Evolutionary conservation across 441 rosid species (phyloP), one percentile per base, ranked within the genome.

Genomic region (Gossypium aridum): DNA sequence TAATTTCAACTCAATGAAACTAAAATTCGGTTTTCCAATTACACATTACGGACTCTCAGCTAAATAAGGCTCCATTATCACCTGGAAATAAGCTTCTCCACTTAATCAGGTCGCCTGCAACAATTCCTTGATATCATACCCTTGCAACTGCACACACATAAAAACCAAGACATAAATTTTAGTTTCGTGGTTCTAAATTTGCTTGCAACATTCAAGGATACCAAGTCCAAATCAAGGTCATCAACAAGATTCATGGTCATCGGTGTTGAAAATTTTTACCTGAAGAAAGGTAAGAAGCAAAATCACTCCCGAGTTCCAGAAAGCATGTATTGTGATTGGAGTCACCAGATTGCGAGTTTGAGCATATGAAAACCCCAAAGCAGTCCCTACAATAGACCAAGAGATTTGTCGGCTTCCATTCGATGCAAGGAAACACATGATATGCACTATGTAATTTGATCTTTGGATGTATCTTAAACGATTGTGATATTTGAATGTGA

Each of bases 251-350:
- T 45, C 28, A 10, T 10, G 31, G 31, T 28, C 4, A 9, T 17
- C 7, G 65, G 63, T 39, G 67, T 16, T 54, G 65, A 71, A 62
- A 57, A 64, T 6, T 68, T 45, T 49, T 83, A 93, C 98, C 97
- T 87, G 92, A 87, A 95, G 92, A 67, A 90, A 88, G 73, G 98
- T 91, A 39, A 91, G 95, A 62, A 95, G 80, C 60, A 91, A 74
- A 76, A 93, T 90, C 54, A 91, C 97, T 61, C 97, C 99, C 0
- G 97, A 93, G 84, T 91, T 93, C 98, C 96, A 90, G 62, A 86
- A 85, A 28, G 92, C 96, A 59, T 95, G 99, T 63, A 92, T 87
- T 19, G 90, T 84, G 78, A 95, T 90, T 3, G 95, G 92, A 19
- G 95, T 84, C 71, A 87, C 51, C 67, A 95, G 98, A 82, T 95